Percentiles rank a stretch among this genome's conserved stretches.
Conservation (phyloP, 2,329 filamentous ascomycete species). For the Fusarium domesticum region DNA sequence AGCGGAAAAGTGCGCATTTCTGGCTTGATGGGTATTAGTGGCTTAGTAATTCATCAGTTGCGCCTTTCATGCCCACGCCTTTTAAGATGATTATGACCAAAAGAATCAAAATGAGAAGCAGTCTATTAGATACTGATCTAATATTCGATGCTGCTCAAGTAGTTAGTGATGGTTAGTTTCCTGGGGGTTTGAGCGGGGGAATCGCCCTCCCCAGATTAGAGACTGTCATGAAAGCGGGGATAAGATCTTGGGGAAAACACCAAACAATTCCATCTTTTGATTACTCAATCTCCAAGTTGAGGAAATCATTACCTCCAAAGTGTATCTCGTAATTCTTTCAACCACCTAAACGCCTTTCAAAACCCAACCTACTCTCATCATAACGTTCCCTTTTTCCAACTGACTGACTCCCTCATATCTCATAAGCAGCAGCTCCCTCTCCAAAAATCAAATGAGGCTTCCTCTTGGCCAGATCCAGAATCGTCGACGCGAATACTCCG, state of each 20-base stretch:
- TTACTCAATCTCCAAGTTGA: no score
- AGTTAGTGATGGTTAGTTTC: background rate
- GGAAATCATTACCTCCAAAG: no score
- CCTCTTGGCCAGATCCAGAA: conserved; percentile 81
- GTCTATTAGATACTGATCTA: background rate
- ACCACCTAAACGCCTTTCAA: background rate
- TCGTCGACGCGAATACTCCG: conserved; percentile 89
- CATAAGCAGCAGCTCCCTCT: conserved; percentile 57
- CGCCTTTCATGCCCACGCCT: no score
- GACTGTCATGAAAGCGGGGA: background rate
- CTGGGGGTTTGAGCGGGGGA: background rate
- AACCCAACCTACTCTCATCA: background rate
- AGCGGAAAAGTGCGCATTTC: background rate
- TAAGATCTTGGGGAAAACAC: no score
- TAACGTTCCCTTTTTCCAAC: background rate
- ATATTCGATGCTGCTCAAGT: background rate
- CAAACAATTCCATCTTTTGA: no score
- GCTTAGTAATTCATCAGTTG: no score
- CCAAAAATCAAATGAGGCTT: conserved; percentile 88
- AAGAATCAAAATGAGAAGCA: background rate
- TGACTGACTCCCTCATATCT: conserved; percentile 35
- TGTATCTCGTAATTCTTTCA: background rate
- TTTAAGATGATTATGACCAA: no score
- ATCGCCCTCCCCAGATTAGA: background rate
- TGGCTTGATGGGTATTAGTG: background rate